phyloP scores from a whole-genome alignment of 2,329 filamentous ascomycete genomes.

The Phyllosticta capitalensis region DNA sequence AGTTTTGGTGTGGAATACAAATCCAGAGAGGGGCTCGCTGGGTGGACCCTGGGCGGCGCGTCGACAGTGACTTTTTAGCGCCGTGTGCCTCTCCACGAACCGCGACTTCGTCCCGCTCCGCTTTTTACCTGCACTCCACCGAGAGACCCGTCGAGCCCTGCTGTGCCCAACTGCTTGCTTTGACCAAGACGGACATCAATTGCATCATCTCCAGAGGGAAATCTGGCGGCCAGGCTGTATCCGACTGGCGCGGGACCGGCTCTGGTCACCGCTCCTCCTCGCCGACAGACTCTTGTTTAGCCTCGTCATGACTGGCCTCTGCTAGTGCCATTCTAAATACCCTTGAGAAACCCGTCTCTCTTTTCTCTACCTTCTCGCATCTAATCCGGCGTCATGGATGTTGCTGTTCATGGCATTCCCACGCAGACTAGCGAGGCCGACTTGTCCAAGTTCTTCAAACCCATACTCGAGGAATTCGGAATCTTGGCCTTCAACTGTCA shows the following conservation, averaged over 20 bases:
- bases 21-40: neutral
- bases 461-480: conserved; percentile 27
- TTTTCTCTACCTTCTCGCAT: neutral
- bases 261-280: neutral
- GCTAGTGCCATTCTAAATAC: no score
- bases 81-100: neutral
- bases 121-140: neutral
- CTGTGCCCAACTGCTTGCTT: neutral
- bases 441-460: conserved; percentile 32
- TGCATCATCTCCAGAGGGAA: neutral
- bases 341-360: neutral
- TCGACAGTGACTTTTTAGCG: neutral
- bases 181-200: neutral
- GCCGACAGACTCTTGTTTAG: neutral
- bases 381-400: conserved; percentile 33
- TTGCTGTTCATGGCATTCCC: conserved; percentile 37
- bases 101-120: neutral
- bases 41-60: neutral
- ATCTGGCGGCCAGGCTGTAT: neutral
- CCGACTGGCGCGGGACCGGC: neutral
- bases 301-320: neutral
- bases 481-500: conserved; percentile 36
- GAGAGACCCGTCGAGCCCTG: neutral
- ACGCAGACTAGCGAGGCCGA: conserved; percentile 32
- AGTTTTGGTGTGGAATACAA: neutral